Percentiles rank a stretch among this genome's conserved stretches.
Conservation (phyloP, 2,329 filamentous ascomycete species). For the Incumbomyces delicatus region DNA sequence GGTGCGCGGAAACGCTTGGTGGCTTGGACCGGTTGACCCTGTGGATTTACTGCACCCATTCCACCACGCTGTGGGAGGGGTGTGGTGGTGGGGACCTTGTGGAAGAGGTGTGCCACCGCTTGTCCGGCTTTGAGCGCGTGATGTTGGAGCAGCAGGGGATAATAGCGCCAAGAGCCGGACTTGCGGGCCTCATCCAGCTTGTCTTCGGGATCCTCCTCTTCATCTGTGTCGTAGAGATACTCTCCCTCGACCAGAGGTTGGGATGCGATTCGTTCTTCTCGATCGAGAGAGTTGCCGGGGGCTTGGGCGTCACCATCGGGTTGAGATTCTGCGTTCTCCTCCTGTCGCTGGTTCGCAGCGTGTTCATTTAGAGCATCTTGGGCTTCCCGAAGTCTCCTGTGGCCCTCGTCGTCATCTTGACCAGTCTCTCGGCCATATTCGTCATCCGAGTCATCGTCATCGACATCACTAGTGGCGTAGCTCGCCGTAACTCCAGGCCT, state of each 20-base stretch:
- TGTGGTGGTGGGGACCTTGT: constrained; percentile 47
- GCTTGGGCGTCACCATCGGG: constrained; percentile 21
- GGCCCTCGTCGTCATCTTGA: constrained; percentile 25
- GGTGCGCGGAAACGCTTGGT: constrained; percentile 47
- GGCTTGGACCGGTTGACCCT: constrained; percentile 35
- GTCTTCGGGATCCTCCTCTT: constrained; percentile 49
- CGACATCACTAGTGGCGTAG: constrained; percentile 66
- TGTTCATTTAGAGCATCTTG: constrained; percentile 43
- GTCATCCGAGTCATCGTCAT: constrained; percentile 62
- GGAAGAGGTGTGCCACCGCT: constrained; percentile 36
- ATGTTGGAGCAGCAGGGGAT: constrained; percentile 41
- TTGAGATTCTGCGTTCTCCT: constrained; percentile 28
- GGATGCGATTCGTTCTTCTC: constrained; percentile 71
- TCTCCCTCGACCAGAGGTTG: constrained; percentile 45
- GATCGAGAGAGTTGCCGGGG: constrained; percentile 49
- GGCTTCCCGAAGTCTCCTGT: constrained; percentile 39
- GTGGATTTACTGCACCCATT: constrained; percentile 29
- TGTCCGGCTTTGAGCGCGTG: constrained; percentile 42
- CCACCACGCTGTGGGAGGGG: constrained; percentile 28
- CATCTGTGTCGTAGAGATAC: constrained; percentile 82
- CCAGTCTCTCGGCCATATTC: constrained; percentile 19
- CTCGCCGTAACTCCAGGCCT: constrained; percentile 65
- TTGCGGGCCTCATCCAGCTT: constrained; percentile 67
- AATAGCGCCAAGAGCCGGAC: constrained; percentile 66
- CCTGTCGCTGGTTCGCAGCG: constrained; percentile 27